These are phyloP conservation scores for Monilinia polystroma DNA, from an alignment of 2,329 filamentous ascomycete genomes.

Conservation along the genomic window DNA sequence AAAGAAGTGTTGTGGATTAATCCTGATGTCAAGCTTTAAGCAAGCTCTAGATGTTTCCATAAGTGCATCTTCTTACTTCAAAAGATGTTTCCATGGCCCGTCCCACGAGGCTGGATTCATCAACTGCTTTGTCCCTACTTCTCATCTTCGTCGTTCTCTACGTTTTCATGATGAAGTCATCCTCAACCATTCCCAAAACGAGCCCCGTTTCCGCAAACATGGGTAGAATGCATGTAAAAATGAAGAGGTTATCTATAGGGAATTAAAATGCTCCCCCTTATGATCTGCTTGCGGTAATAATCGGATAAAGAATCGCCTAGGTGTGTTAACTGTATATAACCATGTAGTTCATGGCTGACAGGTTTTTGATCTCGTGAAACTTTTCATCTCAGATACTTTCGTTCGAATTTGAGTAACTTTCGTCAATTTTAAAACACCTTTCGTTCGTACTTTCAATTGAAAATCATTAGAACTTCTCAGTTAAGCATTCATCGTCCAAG, in stretches of 20 bases:
- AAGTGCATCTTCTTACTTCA: not conserved
- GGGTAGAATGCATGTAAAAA: not conserved
- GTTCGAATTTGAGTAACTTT: conserved; percentile 1
- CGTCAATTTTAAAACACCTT: not conserved
- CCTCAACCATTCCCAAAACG: not conserved
- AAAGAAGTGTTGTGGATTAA: not conserved
- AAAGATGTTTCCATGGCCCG: not conserved
- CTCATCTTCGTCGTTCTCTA: not conserved
- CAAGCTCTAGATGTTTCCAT: not conserved
- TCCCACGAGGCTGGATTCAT: not conserved
- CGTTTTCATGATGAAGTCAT: not conserved
- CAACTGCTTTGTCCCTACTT: conserved; percentile 4
- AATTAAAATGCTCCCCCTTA: not conserved
- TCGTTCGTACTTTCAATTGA: conserved; percentile 6
- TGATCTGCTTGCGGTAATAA: conserved; percentile 7
- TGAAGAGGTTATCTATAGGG: not conserved
- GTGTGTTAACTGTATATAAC: conserved; percentile 19
- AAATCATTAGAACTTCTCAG: not conserved
- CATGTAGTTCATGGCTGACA: not conserved
- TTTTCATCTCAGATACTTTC: conserved; percentile 9
- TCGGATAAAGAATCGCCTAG: conserved; percentile 5
- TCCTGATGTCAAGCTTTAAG: not conserved
- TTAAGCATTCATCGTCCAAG: not conserved
- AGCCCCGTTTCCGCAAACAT: conserved; percentile 2
- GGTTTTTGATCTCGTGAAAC: conserved; percentile 12